Conservation (phyloP, 2,329 filamentous ascomycete species). For the Penicillium capsulatum region DNA sequence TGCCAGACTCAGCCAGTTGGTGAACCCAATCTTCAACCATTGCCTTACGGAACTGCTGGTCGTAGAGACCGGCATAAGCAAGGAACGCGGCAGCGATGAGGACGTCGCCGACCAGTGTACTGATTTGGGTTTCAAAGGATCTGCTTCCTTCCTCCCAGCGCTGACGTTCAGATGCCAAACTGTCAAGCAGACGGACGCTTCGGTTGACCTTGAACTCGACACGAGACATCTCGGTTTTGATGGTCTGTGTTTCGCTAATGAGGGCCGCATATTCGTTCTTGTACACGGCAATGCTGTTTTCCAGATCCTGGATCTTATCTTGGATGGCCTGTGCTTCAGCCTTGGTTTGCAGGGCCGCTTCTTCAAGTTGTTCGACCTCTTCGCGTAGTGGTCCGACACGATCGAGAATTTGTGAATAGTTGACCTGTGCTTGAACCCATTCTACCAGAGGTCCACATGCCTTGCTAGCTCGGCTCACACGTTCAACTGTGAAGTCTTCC, state of each 20-base stretch:
- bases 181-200: slow-evolving; percentile 89
- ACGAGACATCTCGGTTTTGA: slow-evolving; percentile 93
- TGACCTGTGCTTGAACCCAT: slow-evolving; percentile 95
- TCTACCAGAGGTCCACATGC: slow-evolving; percentile 95
- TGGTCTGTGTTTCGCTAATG: slow-evolving; percentile 94
- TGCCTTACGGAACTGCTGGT: slow-evolving; percentile 94
- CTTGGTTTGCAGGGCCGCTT: slow-evolving; percentile 85
- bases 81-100: slow-evolving; percentile 95
- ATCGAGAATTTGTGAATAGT: slow-evolving; percentile 95
- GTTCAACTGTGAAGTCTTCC: slow-evolving; percentile 92
- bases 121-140: slow-evolving; percentile 96
- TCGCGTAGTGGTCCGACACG: slow-evolving; percentile 87
- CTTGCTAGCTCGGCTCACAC: slow-evolving; percentile 92
- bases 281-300: slow-evolving; percentile 88
- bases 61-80: slow-evolving; percentile 93
- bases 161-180: slow-evolving; percentile 84
- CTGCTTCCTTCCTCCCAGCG: slow-evolving; percentile 97
- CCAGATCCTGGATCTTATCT: slow-evolving; percentile 76
- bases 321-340: slow-evolving; percentile 89
- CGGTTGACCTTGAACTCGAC: slow-evolving; percentile 98
- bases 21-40: slow-evolving; percentile 98
- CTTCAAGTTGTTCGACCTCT: slow-evolving; percentile 81
- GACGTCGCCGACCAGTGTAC: slow-evolving; percentile 91
- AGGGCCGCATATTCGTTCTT: slow-evolving; percentile 93
- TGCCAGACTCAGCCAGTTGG: slow-evolving; percentile 87